These are phyloP conservation scores for Shiraia sp. DNA, from an alignment of 2,329 filamentous ascomycete genomes.

Conservation along the genomic window DNA sequence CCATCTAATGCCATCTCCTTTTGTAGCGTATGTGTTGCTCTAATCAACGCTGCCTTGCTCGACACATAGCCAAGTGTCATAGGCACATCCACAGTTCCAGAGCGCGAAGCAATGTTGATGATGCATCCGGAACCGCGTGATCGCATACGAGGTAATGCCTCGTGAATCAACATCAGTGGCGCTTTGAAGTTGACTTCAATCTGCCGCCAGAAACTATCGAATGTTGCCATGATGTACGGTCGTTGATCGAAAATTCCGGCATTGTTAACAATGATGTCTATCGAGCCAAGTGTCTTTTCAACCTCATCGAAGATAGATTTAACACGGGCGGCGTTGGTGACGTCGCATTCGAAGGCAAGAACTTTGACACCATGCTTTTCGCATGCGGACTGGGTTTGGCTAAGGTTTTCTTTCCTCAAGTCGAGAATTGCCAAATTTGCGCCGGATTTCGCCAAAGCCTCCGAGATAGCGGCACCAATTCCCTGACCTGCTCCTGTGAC, in stretches of 20 bases:
- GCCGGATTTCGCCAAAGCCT: constrained; percentile 31
- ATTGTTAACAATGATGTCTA: constrained; percentile 36
- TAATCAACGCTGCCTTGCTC: constrained; percentile 32
- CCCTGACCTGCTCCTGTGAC: constrained; percentile 34
- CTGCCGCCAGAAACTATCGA: constrained; percentile 32
- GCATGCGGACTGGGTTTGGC: constrained; percentile 27
- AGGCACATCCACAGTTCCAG: constrained; percentile 35
- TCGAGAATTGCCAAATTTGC: constrained; percentile 33
- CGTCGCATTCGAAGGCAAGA: constrained; percentile 25
- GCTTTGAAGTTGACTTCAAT: constrained; percentile 41
- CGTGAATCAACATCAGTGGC: constrained; percentile 33
- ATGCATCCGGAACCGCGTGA: constrained; percentile 32
- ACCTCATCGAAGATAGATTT: constrained; percentile 17
- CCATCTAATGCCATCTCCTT: constrained; percentile 33
- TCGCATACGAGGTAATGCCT: constrained; percentile 26
- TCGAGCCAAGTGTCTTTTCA: constrained; percentile 24
- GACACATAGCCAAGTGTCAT: constrained; percentile 37
- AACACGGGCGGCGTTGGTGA: constrained; percentile 19
- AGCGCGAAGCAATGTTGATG: constrained; percentile 35
- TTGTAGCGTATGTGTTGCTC: constrained; percentile 36
- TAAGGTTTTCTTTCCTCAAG: constrained; percentile 19
- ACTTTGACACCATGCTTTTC: constrained; percentile 23
- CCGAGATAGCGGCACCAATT: constrained; percentile 34
- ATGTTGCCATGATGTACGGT: constrained; percentile 31
- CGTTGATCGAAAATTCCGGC: constrained; percentile 32